Evolutionary conservation across 495 filamentous ascomycete species (phyloP).

Genomic region (Trichoderma reesei): DNA sequence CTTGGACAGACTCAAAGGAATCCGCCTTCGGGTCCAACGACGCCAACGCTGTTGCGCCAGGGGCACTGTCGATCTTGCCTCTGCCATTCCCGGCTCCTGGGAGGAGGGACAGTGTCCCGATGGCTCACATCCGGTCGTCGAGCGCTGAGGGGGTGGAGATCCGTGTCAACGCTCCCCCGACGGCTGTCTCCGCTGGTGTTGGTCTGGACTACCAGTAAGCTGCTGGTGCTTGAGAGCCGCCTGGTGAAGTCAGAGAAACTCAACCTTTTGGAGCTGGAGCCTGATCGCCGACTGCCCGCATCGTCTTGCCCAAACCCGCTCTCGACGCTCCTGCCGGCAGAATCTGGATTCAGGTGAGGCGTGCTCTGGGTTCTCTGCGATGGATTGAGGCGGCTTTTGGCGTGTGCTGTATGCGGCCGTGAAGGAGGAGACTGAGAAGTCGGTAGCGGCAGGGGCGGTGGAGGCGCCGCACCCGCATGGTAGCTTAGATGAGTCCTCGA

Average conservation of each 20-base stretch:
- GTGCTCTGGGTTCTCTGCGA: constrained; percentile 37
- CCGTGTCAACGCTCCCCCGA: constrained; percentile 34
- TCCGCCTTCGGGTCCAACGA: constrained; percentile 40
- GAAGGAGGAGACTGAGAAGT: constrained; percentile 14
- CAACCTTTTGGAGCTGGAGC: constrained; percentile 36
- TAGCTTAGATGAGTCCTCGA: constrained; percentile 18
- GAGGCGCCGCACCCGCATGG: constrained; percentile 20
- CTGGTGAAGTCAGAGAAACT: constrained; percentile 47
- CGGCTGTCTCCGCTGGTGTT: constrained; percentile 38
- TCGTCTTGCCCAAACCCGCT: not conserved
- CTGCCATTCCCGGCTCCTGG: constrained; percentile 10
- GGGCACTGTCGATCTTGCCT: constrained; percentile 18
- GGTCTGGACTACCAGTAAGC: constrained; percentile 43
- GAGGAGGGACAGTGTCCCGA: constrained; percentile 16
- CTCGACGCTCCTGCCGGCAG: not conserved
- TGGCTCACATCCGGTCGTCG: constrained; percentile 10
- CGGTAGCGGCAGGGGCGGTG: constrained; percentile 1
- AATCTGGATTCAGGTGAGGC: constrained; percentile 27
- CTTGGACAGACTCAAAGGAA: constrained; percentile 20
- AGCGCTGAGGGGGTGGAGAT: constrained; percentile 14
- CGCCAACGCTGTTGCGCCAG: constrained; percentile 42
- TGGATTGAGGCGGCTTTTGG: constrained; percentile 27
- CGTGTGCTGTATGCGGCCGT: constrained; percentile 38
- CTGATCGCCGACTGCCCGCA: constrained; percentile 29
- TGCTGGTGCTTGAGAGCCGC: constrained; percentile 42